A percentile compares a stretch with the other conserved stretches of the same genome.
phyloP scores from a whole-genome alignment of 768 basidiomycete genomes.

The Calocera cornea region DNA sequence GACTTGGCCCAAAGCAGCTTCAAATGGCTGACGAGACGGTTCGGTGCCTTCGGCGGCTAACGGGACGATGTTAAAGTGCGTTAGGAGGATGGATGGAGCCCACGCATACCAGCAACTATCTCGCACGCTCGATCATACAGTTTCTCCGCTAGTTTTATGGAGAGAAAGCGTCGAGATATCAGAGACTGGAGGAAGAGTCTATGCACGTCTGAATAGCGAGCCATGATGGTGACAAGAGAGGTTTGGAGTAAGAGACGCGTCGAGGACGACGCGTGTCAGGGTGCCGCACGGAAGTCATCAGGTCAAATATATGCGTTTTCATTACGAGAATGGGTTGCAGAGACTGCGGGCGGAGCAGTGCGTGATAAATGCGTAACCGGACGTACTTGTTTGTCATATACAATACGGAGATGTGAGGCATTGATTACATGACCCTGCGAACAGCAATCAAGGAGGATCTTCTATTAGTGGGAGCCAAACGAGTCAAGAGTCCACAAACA shows the following conservation, averaged over 20 bases:
- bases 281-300: not conserved
- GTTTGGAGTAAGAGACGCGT: not conserved
- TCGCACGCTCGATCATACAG: conserved; percentile 57
- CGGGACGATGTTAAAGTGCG: conserved; percentile 3
- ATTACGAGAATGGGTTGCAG: not conserved
- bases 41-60: conserved; percentile 41
- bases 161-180: conserved; percentile 53
- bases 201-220: conserved; percentile 14
- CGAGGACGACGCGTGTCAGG: not conserved
- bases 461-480: not conserved
- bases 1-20: conserved; percentile 42
- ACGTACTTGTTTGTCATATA: not conserved
- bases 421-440: not conserved
- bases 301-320: not conserved
- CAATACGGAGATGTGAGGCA: conserved; percentile 1
- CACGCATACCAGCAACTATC: conserved; percentile 46
- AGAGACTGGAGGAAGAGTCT: conserved; percentile 66
- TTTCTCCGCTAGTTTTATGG: conserved; percentile 46
- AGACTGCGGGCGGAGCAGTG: not conserved
- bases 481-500: not conserved
- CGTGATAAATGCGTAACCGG: not conserved
- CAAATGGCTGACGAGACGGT: conserved; percentile 39
- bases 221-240: conserved; percentile 24
- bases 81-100: conserved; percentile 1
- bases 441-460: not conserved